Conservation (phyloP, 768 basidiomycete genomes). For the Boletus tomentosulus region DNA sequence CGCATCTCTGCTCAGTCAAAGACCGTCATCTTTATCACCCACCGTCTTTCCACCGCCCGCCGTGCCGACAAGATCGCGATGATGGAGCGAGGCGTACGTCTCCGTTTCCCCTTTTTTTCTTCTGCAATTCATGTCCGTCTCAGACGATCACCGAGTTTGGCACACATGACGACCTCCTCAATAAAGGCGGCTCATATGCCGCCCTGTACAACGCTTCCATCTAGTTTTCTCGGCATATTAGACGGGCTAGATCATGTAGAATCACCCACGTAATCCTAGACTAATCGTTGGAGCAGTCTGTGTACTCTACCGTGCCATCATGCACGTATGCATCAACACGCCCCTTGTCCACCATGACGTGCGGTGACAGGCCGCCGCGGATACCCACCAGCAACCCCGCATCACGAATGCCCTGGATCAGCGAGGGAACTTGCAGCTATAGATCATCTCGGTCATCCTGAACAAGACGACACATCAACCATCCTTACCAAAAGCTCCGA, state of each 20-base stretch:
- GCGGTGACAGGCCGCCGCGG: slow-evolving; percentile 54
- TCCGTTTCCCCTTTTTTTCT: slow-evolving; percentile 6
- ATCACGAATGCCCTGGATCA: slow-evolving; percentile 85
- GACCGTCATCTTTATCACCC: slow-evolving; percentile 80
- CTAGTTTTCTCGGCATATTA: slow-evolving; percentile 27
- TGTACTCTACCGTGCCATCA: slow-evolving; percentile 63
- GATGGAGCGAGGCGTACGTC: slow-evolving; percentile 72
- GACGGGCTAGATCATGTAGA: slow-evolving; percentile 23
- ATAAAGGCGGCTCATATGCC: slow-evolving; percentile 59
- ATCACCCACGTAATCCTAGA: slow-evolving; percentile 22
- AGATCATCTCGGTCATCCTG: background rate
- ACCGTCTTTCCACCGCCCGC: slow-evolving; percentile 75
- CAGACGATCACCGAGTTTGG: slow-evolving; percentile 77
- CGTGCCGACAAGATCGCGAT: slow-evolving; percentile 84
- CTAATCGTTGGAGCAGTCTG: slow-evolving; percentile 55
- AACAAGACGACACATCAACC: slow-evolving; percentile 2
- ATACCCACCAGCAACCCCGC: slow-evolving; percentile 85
- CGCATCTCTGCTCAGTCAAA: slow-evolving; percentile 59
- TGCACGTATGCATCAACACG: slow-evolving; percentile 67
- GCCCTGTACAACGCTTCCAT: slow-evolving; percentile 67
- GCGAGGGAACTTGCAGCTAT: slow-evolving; percentile 78
- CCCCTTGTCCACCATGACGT: slow-evolving; percentile 39
- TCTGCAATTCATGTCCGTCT: slow-evolving; percentile 20
- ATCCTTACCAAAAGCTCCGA: slow-evolving; percentile 74
- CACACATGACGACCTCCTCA: slow-evolving; percentile 63